Base-by-base conservation (phyloP, 192 early-diverging fungal genomes). In the Glomus cerebriforme region DNA sequence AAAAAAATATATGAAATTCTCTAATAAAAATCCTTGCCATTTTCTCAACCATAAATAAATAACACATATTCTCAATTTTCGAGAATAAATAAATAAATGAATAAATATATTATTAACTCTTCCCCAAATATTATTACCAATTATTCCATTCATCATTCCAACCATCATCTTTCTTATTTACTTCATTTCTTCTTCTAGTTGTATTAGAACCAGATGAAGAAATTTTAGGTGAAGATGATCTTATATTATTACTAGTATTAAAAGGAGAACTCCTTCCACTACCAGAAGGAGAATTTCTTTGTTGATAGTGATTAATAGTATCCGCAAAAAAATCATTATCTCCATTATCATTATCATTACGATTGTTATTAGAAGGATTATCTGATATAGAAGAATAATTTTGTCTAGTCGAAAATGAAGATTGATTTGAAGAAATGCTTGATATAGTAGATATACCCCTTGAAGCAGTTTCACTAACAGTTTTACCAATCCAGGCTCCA, bases 401-500 rank as follows among this genome's bases (percentile, higher is more conserved):
- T 13, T 65, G 68, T 78, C 82, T 35, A 75, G 17, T 17, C 22
- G 81, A 29, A 81, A 79, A 29, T 73, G 85, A 54, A 65, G 63
- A 62, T 29, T 78, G 3, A 75, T 31, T 35, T 67, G 81, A 58
- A 62, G 63, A 59, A 75, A 68, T 69, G 64, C 59, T 24, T 63
- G 82, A 67, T 79, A 83, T 64, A 78, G 82, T 80, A 73, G 83
- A 26, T 59, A 83, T 75, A 75, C 81, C 62, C 81, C 66, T 59
- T 43, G 79, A 58, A 73, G 82, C 78, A 54, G 82, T 81, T 62
- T 86, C 82, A 45, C 81, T 81, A 32, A 86, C 86, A 83, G 87
- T 90, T 75, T 87, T 84, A 24, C 87, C 83, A 70, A 93, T 80
- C 7, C 87, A 82, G 9, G 86, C 83, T 27, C 91, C 90, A 80